These are phyloP conservation scores for Neofusicoccum parvum DNA, from an alignment of 2,329 filamentous ascomycete genomes.

Conservation along the genomic window DNA sequence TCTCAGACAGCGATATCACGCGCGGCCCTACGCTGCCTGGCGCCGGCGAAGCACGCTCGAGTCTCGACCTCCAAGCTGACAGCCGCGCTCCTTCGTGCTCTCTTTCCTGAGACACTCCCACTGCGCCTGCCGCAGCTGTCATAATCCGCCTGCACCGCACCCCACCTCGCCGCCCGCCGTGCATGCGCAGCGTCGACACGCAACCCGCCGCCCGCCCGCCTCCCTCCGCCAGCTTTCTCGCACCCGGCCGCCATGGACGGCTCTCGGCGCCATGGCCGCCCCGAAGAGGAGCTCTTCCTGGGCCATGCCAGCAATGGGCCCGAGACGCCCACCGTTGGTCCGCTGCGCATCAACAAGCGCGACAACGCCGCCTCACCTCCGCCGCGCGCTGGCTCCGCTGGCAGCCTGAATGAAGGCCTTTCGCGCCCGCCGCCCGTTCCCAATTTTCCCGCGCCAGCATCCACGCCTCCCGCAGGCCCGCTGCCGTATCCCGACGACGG, in stretches of 20 bases:
- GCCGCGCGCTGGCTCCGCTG: conserved; percentile 63
- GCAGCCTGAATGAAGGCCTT: conserved; percentile 53
- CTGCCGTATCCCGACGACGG: conserved; percentile 52
- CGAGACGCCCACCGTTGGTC: conserved; percentile 79
- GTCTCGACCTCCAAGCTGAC: conserved; percentile 1
- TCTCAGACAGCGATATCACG: conserved; percentile 4
- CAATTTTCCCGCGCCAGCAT: conserved; percentile 64
- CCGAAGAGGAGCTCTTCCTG: conserved; percentile 84
- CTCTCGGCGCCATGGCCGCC: conserved; percentile 61
- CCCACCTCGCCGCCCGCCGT: neutral
- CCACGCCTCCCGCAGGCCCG: conserved; percentile 49
- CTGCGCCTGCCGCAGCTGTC: conserved; percentile 12
- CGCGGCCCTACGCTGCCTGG: neutral
- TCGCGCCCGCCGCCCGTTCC: conserved; percentile 51
- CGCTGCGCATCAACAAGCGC: conserved; percentile 81
- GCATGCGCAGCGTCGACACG: neutral
- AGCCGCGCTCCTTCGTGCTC: neutral
- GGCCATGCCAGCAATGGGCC: conserved; percentile 43
- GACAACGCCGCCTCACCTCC: conserved; percentile 53
- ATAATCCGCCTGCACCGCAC: conserved; percentile 1
- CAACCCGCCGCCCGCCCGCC: neutral
- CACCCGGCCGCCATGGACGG: conserved; percentile 42
- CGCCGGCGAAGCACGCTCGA: neutral
- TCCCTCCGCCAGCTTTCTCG: neutral
- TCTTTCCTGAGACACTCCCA: too few relatives aligned